These are phyloP conservation scores for Komagataella kurtzmanii DNA, from an alignment of 805 yeast genomes.

Conservation along the genomic window DNA sequence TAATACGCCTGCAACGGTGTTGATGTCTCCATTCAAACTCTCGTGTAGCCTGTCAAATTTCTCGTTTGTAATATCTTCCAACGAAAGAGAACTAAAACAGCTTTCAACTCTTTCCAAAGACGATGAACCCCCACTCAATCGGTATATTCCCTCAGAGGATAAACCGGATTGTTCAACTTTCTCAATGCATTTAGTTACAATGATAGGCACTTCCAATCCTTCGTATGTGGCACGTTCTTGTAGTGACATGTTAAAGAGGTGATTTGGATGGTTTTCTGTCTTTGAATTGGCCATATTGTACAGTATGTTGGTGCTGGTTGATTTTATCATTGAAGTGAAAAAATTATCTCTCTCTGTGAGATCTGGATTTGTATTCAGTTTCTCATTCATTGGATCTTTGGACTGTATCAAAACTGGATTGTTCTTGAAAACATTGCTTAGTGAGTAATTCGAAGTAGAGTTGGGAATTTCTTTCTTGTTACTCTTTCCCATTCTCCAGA, in stretches of 20 bases:
- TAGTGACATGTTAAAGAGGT: slow-evolving; percentile 37
- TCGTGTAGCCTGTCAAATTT: slow-evolving; percentile 20
- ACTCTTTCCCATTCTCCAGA: slow-evolving; percentile 14
- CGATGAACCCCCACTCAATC: slow-evolving; percentile 76
- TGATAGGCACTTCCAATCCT: slow-evolving; percentile 47
- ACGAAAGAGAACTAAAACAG: slow-evolving; percentile 15
- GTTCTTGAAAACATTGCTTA: neutral
- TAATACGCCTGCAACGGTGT: slow-evolving; percentile 76
- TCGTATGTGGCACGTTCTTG: slow-evolving; percentile 54
- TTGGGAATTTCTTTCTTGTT: neutral
- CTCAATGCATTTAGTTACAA: slow-evolving; percentile 55
- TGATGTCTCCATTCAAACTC: slow-evolving; percentile 48
- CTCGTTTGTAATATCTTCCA: slow-evolving; percentile 17
- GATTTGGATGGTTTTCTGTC: neutral
- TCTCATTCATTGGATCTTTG: neutral
- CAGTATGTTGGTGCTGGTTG: slow-evolving; percentile 30
- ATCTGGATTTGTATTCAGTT: neutral
- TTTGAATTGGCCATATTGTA: slow-evolving; percentile 1
- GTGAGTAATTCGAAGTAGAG: neutral
- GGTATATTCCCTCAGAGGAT: slow-evolving; percentile 74
- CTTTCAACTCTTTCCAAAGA: slow-evolving; percentile 33
- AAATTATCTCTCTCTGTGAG: neutral
- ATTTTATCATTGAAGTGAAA: slow-evolving; percentile 20
- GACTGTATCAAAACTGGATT: neutral
- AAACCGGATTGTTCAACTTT: slow-evolving; percentile 74